Evolutionary conservation across 225 moss, liverwort and hornwort genomes (phyloP).

Genomic region (Polytrichum commune): DNA sequence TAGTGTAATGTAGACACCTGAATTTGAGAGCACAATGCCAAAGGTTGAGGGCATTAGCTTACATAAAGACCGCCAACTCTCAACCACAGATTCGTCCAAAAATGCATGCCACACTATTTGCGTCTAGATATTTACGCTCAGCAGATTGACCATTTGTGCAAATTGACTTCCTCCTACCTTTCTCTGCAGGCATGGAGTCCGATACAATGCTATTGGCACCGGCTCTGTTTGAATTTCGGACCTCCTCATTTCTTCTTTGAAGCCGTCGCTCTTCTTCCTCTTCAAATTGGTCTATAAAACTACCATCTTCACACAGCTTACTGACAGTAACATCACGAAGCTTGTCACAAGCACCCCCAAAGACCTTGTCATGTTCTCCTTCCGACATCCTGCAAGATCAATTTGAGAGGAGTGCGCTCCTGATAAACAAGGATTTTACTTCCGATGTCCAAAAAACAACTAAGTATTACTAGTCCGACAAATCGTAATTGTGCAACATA

Average conservation of each 20-base stretch:
- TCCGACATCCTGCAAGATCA: neutral
- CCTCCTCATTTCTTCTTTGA: conserved; percentile 21
- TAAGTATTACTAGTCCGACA: too few species aligned
- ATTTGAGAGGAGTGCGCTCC: too few species aligned
- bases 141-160: neutral
- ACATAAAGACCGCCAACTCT: neutral
- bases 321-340: neutral
- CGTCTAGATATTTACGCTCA: neutral
- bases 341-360: neutral
- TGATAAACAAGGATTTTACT: too few species aligned
- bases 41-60: neutral
- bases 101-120: neutral
- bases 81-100: neutral
- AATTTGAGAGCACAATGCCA: neutral
- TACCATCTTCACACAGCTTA: neutral
- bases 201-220: neutral
- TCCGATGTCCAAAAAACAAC: too few species aligned
- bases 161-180: conserved; percentile 10
- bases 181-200: neutral
- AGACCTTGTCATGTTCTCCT: neutral
- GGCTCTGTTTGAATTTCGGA: neutral
- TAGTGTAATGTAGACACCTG: neutral
- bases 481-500: too few species aligned
- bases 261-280: conserved; percentile 20
- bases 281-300: conserved; percentile 1